Conservation (phyloP, 192 early-diverging fungal species). For the Coemansia furcata region DNA sequence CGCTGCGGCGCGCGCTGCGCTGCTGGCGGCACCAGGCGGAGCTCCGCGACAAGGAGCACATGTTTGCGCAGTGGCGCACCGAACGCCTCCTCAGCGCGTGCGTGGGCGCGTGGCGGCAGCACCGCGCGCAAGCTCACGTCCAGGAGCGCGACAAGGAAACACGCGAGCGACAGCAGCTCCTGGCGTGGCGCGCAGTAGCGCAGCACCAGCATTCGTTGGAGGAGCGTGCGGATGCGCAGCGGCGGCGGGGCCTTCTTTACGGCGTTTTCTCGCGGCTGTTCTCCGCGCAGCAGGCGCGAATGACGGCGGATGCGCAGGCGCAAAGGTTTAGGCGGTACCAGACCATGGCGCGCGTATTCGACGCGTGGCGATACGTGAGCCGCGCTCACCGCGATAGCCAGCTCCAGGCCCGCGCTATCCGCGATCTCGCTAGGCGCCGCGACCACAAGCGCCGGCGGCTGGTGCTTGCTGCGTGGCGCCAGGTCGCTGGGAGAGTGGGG, state of each 20-base stretch:
- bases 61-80: background rate
- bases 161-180: background rate
- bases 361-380: background rate
- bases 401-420: slow-evolving; percentile 30
- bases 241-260: background rate
- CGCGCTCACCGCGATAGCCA: slow-evolving; percentile 10
- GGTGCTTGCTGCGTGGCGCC: slow-evolving; percentile 34
- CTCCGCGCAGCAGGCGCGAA: background rate
- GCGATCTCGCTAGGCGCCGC: slow-evolving; percentile 22
- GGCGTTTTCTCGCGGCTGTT: no score
- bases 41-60: background rate
- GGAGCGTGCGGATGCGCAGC: slow-evolving; percentile 13
- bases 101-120: slow-evolving; percentile 9
- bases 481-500: slow-evolving; percentile 7
- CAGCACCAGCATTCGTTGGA: background rate
- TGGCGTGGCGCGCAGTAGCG: slow-evolving; percentile 1
- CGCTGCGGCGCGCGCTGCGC: background rate
- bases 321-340: background rate
- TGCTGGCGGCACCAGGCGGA: slow-evolving; percentile 5
- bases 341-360: background rate
- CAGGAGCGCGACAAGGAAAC: background rate
- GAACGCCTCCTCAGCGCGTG: background rate
- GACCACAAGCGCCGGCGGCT: slow-evolving; percentile 28
- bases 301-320: background rate
- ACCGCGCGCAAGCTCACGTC: background rate